These are phyloP conservation scores for Yamadazyma trypodendri DNA, from an alignment of 1,139 yeast genomes.

Conservation along the genomic window DNA sequence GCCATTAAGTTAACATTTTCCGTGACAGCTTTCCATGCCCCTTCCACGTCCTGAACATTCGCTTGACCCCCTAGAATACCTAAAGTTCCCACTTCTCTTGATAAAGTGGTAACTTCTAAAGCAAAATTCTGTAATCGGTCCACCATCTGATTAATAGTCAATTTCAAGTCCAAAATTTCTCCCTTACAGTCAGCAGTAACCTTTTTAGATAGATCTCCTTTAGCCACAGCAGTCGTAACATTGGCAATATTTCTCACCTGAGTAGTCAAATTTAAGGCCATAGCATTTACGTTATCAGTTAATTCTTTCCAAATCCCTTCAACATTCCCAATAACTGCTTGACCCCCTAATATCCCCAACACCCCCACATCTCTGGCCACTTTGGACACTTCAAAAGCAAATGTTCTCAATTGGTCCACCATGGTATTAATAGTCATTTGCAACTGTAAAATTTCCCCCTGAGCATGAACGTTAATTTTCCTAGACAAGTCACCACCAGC, in stretches of 20 bases:
- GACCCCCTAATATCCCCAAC: slow-evolving; percentile 84
- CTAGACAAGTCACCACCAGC: slow-evolving; percentile 78
- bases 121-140: slow-evolving; percentile 86
- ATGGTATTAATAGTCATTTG: slow-evolving; percentile 80
- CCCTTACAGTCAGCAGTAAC: slow-evolving; percentile 91
- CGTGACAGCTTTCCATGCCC: slow-evolving; percentile 91
- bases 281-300: slow-evolving; percentile 86
- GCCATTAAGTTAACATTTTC: slow-evolving; percentile 92
- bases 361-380: slow-evolving; percentile 92
- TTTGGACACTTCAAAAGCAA: slow-evolving; percentile 85
- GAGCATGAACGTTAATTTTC: slow-evolving; percentile 80
- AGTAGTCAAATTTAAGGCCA: slow-evolving; percentile 84
- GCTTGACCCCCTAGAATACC: slow-evolving; percentile 93
- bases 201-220: slow-evolving; percentile 81
- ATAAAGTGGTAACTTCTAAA: slow-evolving; percentile 82
- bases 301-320: slow-evolving; percentile 90
- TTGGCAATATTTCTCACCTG: slow-evolving; percentile 89
- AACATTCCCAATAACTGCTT: slow-evolving; percentile 78
- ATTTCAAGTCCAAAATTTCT: slow-evolving; percentile 76
- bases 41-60: slow-evolving; percentile 87
- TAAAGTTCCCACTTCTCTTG: slow-evolving; percentile 86
- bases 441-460: slow-evolving; percentile 75
- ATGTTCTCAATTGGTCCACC: slow-evolving; percentile 86
- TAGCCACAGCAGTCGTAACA: slow-evolving; percentile 91
- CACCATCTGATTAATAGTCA: slow-evolving; percentile 83